Base-by-base conservation (phyloP, 2,329 filamentous ascomycete genomes). In the Fusarium sulawesiense region DNA sequence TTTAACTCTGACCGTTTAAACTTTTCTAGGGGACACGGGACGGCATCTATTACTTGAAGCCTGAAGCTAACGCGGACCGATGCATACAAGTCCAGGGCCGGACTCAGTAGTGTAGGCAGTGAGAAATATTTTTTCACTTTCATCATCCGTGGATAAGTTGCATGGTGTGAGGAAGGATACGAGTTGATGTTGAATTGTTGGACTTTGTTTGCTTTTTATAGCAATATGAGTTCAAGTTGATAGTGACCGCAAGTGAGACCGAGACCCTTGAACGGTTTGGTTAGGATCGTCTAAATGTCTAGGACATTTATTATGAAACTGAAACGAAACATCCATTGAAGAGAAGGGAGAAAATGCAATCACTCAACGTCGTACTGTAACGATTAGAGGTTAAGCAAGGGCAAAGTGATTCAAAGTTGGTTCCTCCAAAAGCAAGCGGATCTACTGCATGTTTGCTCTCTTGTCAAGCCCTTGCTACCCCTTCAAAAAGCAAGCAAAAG, bases 41-140 rank as follows among this genome's bases (percentile, higher is more conserved):
- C 40, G 64, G 48, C 46, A 47, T 53, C 37, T 64, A 42, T 53
- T 58, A 46, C 25, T 66, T 65, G 50, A 68, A 68, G 63, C 48
- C 57, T 61, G 67, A 64, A 71, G 64, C 68, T 71, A 72, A 58
- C 11, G 41, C 68, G 68, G 69, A 57, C 66, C 66, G 63, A 68
- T 37, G 59, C 57, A 48, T 60, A 54, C 42, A 46, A 62, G 47
- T 53, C 11, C 25, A 65, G 56, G 56, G 46, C 60, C 40, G 53
- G 41, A 56, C 68, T 70, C 21, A 34, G 48, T 34, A 51, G 32
- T 41, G 23, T 29, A 51, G 27, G 27, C 27, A 29, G 23, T 29
- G 40, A 40, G 56, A n/a, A 29, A 41, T 21, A 29, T 14, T 41
- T 27, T 40, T 42, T 25, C 32, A 29, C n/a, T 47, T 53, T 62